Evolutionary conservation across 2,329 filamentous ascomycete genomes (phyloP).

Genomic region (Ascochyta fabae): DNA sequence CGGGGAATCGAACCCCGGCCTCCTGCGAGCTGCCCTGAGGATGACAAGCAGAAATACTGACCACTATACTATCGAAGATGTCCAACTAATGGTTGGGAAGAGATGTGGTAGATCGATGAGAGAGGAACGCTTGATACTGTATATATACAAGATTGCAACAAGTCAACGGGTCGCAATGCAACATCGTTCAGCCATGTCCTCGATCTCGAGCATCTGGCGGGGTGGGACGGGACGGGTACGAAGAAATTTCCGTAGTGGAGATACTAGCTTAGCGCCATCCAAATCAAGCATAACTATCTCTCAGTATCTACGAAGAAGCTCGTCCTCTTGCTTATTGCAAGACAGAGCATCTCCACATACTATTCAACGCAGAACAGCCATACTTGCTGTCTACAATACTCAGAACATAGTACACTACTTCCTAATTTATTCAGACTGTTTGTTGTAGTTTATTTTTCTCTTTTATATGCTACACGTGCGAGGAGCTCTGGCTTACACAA

Average conservation of each 20-base stretch:
- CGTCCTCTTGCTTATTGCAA: no score
- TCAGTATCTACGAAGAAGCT: background rate
- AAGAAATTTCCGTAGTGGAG: background rate
- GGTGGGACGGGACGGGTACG: background rate
- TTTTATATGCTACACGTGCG: no score
- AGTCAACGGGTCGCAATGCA: background rate
- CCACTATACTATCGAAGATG: slow-evolving; percentile 21
- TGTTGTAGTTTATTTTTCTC: no score
- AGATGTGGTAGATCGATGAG: slow-evolving; percentile 3
- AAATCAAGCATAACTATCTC: background rate
- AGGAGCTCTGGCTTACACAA: no score
- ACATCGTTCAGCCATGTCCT: background rate
- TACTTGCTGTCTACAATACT: no score
- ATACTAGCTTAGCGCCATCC: background rate
- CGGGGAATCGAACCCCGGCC: slow-evolving; percentile 20
- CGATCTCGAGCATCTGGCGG: background rate
- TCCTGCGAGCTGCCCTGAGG: slow-evolving; percentile 14
- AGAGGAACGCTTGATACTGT: no score
- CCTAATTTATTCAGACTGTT: no score
- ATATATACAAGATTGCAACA: no score
- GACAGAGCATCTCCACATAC: no score
- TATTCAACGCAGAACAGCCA: no score
- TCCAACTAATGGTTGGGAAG: slow-evolving; percentile 10
- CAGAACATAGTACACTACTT: no score
- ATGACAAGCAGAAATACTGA: slow-evolving; percentile 18